Base-by-base conservation (phyloP, 192 early-diverging fungal species). In the Coemansia pectinata region DNA sequence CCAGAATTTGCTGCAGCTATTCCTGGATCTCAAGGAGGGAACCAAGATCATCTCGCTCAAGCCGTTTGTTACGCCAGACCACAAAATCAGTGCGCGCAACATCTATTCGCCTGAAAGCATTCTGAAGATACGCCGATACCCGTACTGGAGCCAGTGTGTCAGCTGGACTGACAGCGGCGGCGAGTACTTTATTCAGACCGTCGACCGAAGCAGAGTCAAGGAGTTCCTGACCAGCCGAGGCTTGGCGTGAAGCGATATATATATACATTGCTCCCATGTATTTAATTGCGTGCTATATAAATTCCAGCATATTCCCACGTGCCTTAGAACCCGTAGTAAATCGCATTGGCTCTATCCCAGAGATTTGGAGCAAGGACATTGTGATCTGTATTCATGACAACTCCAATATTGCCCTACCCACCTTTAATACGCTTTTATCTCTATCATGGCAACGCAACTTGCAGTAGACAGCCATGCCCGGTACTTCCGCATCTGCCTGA, bases 11-110 rank as follows among this genome's bases (percentile, higher is more conserved):
- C 67, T 93, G 42, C 90, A 91, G 67, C 77, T 91, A 68, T 98
- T 99, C 70, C 73, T 99, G 71, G 96, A 99, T 77, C 84, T 98
- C 31, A 94, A 95, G 76, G 94, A 96, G 48, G 90, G 90, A 19
- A 84, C 92, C 11, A 85, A 88, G 64, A 91, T 98, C 58, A 88
- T 98, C 27, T 92, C 92, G n/a, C 85, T 98, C 34, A 87, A 88
- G 70, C 88, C 86, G 23, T 97, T 98, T 88, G 91, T 93, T 25
- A 86, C 92, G 2, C 74, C 89, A 12, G 90, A 90, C 66, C 86
- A 90, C 76, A 89, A 90, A 71, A 90, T 93, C 72, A 92, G 83
- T 66, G 86, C 90, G 2, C 88, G 90, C 33, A 91, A 85, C 47
- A 87, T 87, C 8, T 84, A 92, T 64, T 85, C 87, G 67, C 90